phyloP scores from a whole-genome alignment of 192 early-diverging fungal species.

The Podila horticola region DNA sequence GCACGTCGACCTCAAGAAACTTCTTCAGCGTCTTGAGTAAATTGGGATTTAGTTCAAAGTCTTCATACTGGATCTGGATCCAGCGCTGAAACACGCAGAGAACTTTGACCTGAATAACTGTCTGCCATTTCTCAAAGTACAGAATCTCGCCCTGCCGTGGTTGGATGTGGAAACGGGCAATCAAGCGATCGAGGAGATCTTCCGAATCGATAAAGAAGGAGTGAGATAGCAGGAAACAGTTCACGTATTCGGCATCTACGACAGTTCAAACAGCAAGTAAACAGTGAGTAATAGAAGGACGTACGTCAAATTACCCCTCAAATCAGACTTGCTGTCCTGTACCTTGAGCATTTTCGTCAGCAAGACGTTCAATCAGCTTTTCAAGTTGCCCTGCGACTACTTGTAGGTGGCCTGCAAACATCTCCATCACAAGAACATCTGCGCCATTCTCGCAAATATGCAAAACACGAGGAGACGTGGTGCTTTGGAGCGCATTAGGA shows the following conservation, averaged over 20 bases:
- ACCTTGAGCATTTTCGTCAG: constrained; percentile 73
- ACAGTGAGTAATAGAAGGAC: too few species aligned
- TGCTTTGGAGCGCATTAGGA: constrained; percentile 25
- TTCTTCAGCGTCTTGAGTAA: constrained; percentile 55
- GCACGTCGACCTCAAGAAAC: constrained; percentile 61
- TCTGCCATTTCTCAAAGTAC: constrained; percentile 59
- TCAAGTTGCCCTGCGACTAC: constrained; percentile 72
- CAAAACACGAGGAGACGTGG: constrained; percentile 39
- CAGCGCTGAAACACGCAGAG: constrained; percentile 69
- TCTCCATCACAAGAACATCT: constrained; percentile 70
- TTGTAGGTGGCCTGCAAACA: constrained; percentile 59
- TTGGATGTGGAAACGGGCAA: constrained; percentile 68
- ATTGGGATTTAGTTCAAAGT: constrained; percentile 58
- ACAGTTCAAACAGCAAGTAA: too few species aligned
- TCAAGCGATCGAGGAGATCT: constrained; percentile 65
- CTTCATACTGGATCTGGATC: constrained; percentile 69
- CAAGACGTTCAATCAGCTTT: constrained; percentile 69
- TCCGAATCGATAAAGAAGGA: constrained; percentile 67
- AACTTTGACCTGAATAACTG: constrained; percentile 66
- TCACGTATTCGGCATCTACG: constrained; percentile 74
- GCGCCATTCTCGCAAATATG: constrained; percentile 63
- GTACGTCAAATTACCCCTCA: too few species aligned
- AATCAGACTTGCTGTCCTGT: background rate
- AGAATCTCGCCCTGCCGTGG: constrained; percentile 50
- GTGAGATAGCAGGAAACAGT: constrained; percentile 67